Evolutionary conservation across 78 protist species (phyloP), one percentile per base, ranked within the genome.

Genomic region (Chrysochromulina parva): DNA sequence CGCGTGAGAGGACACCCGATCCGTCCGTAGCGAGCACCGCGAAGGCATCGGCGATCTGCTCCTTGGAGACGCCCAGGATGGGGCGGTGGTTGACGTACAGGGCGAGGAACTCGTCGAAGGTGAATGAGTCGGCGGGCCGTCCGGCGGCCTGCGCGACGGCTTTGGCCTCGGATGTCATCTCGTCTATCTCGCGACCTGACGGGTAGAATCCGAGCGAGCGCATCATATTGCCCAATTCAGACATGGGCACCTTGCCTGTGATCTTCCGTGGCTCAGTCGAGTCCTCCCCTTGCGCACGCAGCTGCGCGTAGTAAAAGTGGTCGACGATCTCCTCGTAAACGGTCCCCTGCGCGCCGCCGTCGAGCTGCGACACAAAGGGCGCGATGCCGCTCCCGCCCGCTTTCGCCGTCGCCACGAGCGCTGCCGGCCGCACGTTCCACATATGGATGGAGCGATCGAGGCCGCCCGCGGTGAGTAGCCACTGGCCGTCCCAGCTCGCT

Each of bases 61-160:
- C n/a, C 57, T 11, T 13, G 59, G 66, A 54, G 88, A 92, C 71
- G 38, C 90, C 92, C 26, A 67, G 50, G 19, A 95, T 90, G 9
- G 96, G 96, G 17, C 95, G 67, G 89, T 95, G 96, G 80, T 95
- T 95, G 38, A 95, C 93, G 69, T 90, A 95, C 20, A 95, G 78
- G 24, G 59, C 14, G 57, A 85, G 16, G 76, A 85, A 28, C 2
- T 28, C 54, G 13, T 60, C 59, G 19, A 62, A 48, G 78, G 4
- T 62, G 57, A 85, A 7, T 28, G 71, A 19, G 71, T 57, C 16
- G n/a, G 7, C 6, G 38, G 0, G n/a, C 71, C 1, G 50, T 10
- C 2, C 54, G 50, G 26, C 71, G 9, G 69, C 10, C 47, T 71
- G 52, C 80, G 28, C 16, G n/a, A 10, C 5, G 28, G 3, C 6